Evolutionary conservation across 805 yeast genomes (phyloP).

Genomic region (Grigorovia transvaalensis): DNA sequence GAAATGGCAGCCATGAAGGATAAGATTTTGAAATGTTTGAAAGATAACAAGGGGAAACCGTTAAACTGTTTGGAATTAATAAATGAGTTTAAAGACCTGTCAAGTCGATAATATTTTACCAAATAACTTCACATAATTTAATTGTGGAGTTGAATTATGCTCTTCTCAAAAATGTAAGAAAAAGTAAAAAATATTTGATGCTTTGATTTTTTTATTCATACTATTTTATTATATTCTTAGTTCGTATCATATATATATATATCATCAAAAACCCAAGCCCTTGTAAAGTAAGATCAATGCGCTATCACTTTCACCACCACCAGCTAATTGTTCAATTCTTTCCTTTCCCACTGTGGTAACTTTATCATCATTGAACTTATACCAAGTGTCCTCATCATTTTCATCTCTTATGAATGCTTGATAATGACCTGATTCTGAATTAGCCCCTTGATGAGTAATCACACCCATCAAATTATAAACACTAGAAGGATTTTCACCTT

Average conservation of each 20-base stretch:
- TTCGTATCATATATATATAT: conserved; percentile 7
- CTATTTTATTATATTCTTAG: not conserved
- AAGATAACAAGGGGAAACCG: conserved; percentile 49
- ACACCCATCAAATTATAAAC: conserved; percentile 76
- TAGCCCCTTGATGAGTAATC: conserved; percentile 88
- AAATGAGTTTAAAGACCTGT: conserved; percentile 52
- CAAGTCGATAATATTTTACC: conserved; percentile 25
- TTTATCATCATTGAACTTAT: conserved; percentile 89
- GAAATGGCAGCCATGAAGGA: conserved; percentile 30
- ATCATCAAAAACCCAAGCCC: conserved; percentile 61
- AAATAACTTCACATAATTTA: too few relatives aligned
- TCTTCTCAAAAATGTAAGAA: too few relatives aligned
- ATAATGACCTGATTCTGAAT: conserved; percentile 96
- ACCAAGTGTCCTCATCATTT: conserved; percentile 74
- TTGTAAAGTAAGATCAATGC: conserved; percentile 83
- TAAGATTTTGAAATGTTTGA: conserved; percentile 48
- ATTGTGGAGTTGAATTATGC: too few relatives aligned
- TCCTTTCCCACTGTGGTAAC: conserved; percentile 70
- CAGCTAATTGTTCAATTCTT: conserved; percentile 75
- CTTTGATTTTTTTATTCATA: not conserved
- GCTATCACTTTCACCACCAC: conserved; percentile 96
- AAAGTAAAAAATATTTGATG: too few relatives aligned
- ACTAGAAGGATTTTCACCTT: conserved; percentile 77
- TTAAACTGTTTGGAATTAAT: conserved; percentile 80
- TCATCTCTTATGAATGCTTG: conserved; percentile 78